These are phyloP conservation scores for Sistotremastrum niveocremeum DNA, from an alignment of 768 basidiomycete species.

Conservation along the genomic window DNA sequence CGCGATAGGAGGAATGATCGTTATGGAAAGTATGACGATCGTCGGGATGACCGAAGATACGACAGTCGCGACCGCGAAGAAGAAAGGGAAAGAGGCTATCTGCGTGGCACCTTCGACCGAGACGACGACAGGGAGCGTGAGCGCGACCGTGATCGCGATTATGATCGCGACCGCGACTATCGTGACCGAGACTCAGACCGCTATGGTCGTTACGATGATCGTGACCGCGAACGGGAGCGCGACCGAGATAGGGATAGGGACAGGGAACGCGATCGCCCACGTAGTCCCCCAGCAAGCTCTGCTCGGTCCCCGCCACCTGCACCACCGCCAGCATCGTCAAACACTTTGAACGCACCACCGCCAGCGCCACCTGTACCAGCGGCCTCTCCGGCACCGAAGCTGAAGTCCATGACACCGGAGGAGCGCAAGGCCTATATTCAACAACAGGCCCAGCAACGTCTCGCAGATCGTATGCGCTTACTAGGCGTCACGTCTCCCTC, in stretches of 20 bases:
- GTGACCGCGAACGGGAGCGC: slow-evolving; percentile 19
- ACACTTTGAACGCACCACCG: slow-evolving; percentile 27
- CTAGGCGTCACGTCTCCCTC: slow-evolving; percentile 53
- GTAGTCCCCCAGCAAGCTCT: slow-evolving; percentile 21
- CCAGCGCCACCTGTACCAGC: slow-evolving; percentile 36
- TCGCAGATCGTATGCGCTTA: slow-evolving; percentile 74
- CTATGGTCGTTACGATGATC: slow-evolving; percentile 25
- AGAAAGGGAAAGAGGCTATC: neutral
- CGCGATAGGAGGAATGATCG: slow-evolving; percentile 77
- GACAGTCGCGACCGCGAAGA: slow-evolving; percentile 5
- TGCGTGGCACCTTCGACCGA: slow-evolving; percentile 22
- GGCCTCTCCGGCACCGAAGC: slow-evolving; percentile 44
- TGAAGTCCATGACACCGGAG: slow-evolving; percentile 70
- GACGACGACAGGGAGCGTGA: slow-evolving; percentile 24
- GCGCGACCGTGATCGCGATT: slow-evolving; percentile 18
- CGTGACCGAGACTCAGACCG: slow-evolving; percentile 37
- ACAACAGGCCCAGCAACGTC: slow-evolving; percentile 66
- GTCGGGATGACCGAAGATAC: slow-evolving; percentile 20
- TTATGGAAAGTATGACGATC: slow-evolving; percentile 53
- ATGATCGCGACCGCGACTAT: slow-evolving; percentile 23
- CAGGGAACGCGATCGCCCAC: slow-evolving; percentile 19
- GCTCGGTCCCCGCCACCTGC: slow-evolving; percentile 35
- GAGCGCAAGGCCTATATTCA: slow-evolving; percentile 69
- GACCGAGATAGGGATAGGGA: slow-evolving; percentile 26
- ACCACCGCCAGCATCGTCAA: slow-evolving; percentile 33